A percentile compares a stretch with the other conserved stretches of the same genome.
Evolutionary conservation across 1,284 basidiomycete species (phyloP).

Genomic region (Anthracocystis walkeri): DNA sequence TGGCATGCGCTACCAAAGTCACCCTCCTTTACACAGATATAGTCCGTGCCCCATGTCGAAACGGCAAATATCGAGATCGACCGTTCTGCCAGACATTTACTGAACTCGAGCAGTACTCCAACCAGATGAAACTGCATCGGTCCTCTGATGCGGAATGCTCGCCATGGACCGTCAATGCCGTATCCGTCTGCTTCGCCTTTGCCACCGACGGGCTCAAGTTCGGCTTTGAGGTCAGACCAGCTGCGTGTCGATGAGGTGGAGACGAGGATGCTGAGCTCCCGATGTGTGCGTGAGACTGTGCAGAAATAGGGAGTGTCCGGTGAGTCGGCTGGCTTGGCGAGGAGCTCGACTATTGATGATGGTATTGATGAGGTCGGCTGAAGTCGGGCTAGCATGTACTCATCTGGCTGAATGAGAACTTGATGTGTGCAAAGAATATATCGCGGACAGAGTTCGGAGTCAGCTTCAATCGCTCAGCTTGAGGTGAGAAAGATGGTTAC

Average conservation of each 20-base stretch:
- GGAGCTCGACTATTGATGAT: slow-evolving; percentile 13
- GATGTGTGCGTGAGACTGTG: slow-evolving; percentile 39
- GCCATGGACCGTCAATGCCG: slow-evolving; percentile 35
- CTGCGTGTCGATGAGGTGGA: slow-evolving; percentile 13
- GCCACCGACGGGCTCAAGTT: slow-evolving; percentile 5
- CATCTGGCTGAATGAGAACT: slow-evolving; percentile 41
- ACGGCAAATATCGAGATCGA: slow-evolving; percentile 47
- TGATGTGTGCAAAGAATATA: not conserved
- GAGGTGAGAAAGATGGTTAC: not conserved
- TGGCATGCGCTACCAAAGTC: slow-evolving; percentile 22
- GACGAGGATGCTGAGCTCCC: slow-evolving; percentile 44
- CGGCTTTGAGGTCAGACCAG: slow-evolving; percentile 3
- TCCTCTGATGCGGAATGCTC: slow-evolving; percentile 39
- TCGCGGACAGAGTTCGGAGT: not conserved
- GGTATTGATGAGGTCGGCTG: slow-evolving; percentile 14
- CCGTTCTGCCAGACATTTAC: slow-evolving; percentile 27
- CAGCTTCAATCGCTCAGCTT: not conserved
- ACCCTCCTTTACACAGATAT: slow-evolving; percentile 38
- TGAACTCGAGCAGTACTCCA: slow-evolving; percentile 43
- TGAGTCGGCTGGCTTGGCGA: slow-evolving; percentile 1
- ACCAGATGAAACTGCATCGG: slow-evolving; percentile 50
- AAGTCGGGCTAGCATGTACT: slow-evolving; percentile 33
- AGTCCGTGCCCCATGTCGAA: slow-evolving; percentile 49
- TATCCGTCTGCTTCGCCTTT: slow-evolving; percentile 14
- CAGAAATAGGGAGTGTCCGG: slow-evolving; percentile 20